These are phyloP conservation scores for Kwoniella heveanensis DNA, from an alignment of 768 basidiomycete species.

Conservation along the genomic window DNA sequence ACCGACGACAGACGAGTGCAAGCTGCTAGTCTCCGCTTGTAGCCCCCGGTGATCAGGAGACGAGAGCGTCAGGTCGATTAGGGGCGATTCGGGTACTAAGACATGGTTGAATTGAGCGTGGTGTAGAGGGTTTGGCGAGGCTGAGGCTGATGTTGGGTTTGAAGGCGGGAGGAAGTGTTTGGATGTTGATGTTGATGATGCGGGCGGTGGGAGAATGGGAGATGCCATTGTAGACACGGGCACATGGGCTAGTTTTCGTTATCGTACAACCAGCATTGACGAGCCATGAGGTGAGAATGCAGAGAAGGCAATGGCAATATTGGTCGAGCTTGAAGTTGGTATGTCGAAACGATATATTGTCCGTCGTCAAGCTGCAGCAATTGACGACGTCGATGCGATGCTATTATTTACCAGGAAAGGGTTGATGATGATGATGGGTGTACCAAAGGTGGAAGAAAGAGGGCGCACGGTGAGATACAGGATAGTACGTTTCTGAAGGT, in stretches of 20 bases:
- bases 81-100: slow-evolving; percentile 14
- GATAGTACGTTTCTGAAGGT: neutral
- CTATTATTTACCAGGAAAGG: too few relatives aligned
- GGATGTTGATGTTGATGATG: neutral
- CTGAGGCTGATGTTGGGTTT: neutral
- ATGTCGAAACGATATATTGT: too few relatives aligned
- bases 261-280: too few relatives aligned
- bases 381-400: too few relatives aligned
- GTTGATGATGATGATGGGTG: too few relatives aligned
- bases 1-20: slow-evolving; percentile 4
- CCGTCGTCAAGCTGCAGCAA: too few relatives aligned
- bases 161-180: neutral
- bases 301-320: too few relatives aligned
- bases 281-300: too few relatives aligned
- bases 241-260: too few relatives aligned
- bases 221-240: neutral
- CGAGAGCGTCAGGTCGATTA: slow-evolving; percentile 14
- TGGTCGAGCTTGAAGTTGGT: too few relatives aligned
- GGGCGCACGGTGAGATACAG: neutral
- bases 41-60: slow-evolving; percentile 17
- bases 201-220: neutral
- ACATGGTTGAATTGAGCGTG: slow-evolving; percentile 14
- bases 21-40: slow-evolving; percentile 13
- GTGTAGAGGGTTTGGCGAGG: neutral
- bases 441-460: neutral